Conservation (phyloP, 208 protist species). For the Acanthamoeba quina region DNA sequence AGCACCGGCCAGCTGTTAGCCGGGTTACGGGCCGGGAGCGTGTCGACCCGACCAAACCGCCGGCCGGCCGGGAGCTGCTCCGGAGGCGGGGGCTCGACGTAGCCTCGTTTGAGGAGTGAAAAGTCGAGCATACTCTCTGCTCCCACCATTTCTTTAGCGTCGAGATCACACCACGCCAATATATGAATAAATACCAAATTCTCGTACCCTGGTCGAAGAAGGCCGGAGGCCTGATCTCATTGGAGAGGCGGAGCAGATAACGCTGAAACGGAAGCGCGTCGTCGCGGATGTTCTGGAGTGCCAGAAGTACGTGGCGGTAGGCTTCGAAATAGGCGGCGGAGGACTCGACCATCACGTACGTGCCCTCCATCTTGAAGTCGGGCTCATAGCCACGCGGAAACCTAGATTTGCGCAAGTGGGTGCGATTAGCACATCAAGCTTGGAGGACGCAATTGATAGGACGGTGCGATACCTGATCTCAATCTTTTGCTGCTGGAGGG, state of each 20-base stretch:
- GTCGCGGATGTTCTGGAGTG: constrained; percentile 72
- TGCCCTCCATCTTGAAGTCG: not conserved
- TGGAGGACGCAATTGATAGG: not conserved
- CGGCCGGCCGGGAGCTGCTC: not conserved
- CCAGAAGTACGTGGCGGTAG: constrained; percentile 78
- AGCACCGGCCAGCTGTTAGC: constrained; percentile 36
- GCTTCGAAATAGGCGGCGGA: constrained; percentile 79
- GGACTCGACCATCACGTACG: constrained; percentile 66
- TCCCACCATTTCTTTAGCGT: not conserved
- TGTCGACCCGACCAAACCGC: too few species aligned
- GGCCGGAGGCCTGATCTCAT: constrained; percentile 8
- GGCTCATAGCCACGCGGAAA: constrained; percentile 15
- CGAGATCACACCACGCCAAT: not conserved
- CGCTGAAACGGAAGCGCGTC: constrained; percentile 77
- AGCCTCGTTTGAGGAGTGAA: not conserved
- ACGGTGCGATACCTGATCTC: not conserved
- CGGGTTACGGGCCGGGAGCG: too few species aligned
- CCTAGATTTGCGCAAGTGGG: not conserved
- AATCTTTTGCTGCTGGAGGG: constrained; percentile 1
- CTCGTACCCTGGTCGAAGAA: constrained; percentile 40
- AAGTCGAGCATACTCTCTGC: not conserved
- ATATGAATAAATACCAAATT: not conserved
- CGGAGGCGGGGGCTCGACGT: not conserved
- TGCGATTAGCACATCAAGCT: too few species aligned
- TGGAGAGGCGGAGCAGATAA: constrained; percentile 58